phyloP scores from a whole-genome alignment of 1,284 basidiomycete species.

The Tylopilus sp. region DNA sequence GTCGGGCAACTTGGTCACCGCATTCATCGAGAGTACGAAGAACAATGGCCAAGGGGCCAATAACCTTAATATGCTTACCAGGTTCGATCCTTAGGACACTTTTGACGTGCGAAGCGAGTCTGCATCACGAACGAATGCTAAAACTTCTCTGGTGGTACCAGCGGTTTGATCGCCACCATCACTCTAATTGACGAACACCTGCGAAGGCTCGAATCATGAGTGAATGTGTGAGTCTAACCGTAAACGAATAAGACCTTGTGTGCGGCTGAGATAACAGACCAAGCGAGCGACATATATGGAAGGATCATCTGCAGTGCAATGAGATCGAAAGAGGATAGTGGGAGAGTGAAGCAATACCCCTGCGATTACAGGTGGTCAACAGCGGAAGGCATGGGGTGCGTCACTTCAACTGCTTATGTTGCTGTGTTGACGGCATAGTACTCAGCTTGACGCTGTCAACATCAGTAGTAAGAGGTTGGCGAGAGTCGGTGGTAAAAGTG shows the following conservation, averaged over 20 bases:
- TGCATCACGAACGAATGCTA: not conserved
- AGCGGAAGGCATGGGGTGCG: no score
- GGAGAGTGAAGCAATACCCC: no score
- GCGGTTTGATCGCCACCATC: not conserved
- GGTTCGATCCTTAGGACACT: slow-evolving; percentile 7
- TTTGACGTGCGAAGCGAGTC: slow-evolving; percentile 4
- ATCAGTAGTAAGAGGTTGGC: not conserved
- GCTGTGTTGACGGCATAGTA: not conserved
- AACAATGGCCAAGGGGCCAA: slow-evolving; percentile 17
- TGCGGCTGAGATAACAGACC: not conserved
- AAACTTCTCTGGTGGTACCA: not conserved
- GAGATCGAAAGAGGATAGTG: no score
- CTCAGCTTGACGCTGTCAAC: not conserved
- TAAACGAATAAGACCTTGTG: not conserved
- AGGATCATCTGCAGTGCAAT: not conserved
- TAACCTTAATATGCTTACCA: not conserved
- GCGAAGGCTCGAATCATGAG: not conserved
- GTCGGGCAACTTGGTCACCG: slow-evolving; percentile 1
- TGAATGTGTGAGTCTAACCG: not conserved
- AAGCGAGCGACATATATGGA: not conserved
- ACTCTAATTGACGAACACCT: not conserved
- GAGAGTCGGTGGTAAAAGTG: not conserved
- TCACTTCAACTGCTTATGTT: no score
- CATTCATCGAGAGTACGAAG: slow-evolving; percentile 25
- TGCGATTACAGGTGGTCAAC: not conserved